phyloP scores from a whole-genome alignment of 768 basidiomycete species.

The Serendipita sp. region DNA sequence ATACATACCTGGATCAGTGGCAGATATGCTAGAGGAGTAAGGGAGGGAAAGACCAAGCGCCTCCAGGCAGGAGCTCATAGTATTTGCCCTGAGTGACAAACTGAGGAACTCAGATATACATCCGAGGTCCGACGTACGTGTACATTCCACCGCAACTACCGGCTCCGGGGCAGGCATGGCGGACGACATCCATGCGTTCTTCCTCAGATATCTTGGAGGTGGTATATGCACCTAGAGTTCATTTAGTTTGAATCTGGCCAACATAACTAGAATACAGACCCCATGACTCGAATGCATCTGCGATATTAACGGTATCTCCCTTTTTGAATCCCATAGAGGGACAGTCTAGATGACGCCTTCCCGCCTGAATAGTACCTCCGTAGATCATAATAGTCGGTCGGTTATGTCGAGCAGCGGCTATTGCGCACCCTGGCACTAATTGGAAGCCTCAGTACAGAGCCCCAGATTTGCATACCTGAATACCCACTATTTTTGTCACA shows the following conservation, averaged over 20 bases:
- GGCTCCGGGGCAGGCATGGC: conserved; percentile 69
- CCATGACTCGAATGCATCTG: conserved; percentile 72
- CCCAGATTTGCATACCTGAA: background rate
- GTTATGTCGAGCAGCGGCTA: conserved; percentile 75
- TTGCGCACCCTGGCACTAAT: conserved; percentile 62
- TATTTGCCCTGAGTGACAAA: conserved; percentile 51
- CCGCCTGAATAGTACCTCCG: conserved; percentile 66
- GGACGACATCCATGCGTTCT: conserved; percentile 68
- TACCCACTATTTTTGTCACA: conserved; percentile 64
- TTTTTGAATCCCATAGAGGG: conserved; percentile 34
- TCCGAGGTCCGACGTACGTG: conserved; percentile 31
- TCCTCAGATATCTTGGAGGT: conserved; percentile 66
- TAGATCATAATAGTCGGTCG: conserved; percentile 78
- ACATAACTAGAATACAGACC: conserved; percentile 26
- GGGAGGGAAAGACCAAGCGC: conserved; percentile 75
- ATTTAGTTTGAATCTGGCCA: conserved; percentile 55
- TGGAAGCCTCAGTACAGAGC: background rate
- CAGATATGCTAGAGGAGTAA: conserved; percentile 66
- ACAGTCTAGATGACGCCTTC: conserved; percentile 33
- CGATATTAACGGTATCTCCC: conserved; percentile 72
- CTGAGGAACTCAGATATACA: conserved; percentile 12
- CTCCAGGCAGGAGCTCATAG: conserved; percentile 74
- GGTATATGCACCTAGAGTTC: conserved; percentile 48
- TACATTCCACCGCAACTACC: conserved; percentile 85
- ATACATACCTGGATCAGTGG: conserved; percentile 41